A percentile compares a stretch with the other conserved stretches of the same genome.
phyloP scores from a whole-genome alignment of 2,329 filamentous ascomycete species.

The Monilinia polystroma region DNA sequence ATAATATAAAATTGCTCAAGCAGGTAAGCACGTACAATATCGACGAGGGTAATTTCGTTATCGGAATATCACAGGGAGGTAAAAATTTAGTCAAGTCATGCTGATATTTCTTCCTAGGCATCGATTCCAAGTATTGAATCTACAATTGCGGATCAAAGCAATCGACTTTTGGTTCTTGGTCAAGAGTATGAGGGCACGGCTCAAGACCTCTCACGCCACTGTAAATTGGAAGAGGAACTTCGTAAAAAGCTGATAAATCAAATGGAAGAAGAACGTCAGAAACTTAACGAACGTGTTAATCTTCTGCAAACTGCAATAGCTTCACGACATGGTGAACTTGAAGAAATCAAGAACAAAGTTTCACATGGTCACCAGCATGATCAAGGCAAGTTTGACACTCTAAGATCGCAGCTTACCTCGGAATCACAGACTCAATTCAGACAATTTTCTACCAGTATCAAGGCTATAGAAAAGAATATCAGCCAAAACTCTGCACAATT shows the following conservation, averaged over 20 bases:
- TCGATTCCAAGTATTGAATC: slow-evolving; percentile 8
- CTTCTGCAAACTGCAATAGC: slow-evolving; percentile 12
- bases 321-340: slow-evolving; percentile 1
- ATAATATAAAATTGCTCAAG: slow-evolving; percentile 5
- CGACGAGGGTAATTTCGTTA: neutral
- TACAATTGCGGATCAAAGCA: slow-evolving; percentile 1
- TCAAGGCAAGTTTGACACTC: neutral
- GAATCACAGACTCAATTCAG: neutral
- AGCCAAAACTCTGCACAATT: neutral
- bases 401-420: slow-evolving; percentile 4
- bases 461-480: slow-evolving; percentile 11
- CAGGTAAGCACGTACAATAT: slow-evolving; percentile 10
- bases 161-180: neutral
- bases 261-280: neutral
- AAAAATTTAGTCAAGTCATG: neutral
- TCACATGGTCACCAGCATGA: neutral
- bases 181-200: neutral
- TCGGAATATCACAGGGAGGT: neutral
- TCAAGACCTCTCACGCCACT: slow-evolving; percentile 15
- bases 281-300: neutral
- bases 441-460: slow-evolving; percentile 2
- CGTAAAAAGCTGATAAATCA: slow-evolving; percentile 5
- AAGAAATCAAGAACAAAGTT: slow-evolving; percentile 1
- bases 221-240: neutral
- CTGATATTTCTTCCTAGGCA: neutral